phyloP scores from a whole-genome alignment of 768 basidiomycete genomes.

The Hebeloma cylindrosporum region DNA sequence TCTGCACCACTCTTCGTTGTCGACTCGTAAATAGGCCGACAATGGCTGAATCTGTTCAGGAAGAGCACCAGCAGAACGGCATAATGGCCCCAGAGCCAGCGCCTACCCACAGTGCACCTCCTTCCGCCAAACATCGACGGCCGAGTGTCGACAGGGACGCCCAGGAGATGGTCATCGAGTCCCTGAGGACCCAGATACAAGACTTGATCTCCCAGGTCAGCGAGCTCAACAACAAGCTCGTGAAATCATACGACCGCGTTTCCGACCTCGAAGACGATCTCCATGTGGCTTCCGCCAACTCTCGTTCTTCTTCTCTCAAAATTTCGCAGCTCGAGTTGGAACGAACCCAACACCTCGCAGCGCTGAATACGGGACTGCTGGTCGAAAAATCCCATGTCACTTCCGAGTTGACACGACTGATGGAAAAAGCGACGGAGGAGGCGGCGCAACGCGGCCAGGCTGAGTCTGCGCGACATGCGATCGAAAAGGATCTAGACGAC shows the following conservation, averaged over 20 bases:
- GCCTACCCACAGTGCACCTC: slow-evolving; percentile 5
- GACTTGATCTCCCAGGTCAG: slow-evolving; percentile 90
- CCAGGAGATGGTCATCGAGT: slow-evolving; percentile 79
- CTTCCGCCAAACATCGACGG: slow-evolving; percentile 17
- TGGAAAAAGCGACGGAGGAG: slow-evolving; percentile 95
- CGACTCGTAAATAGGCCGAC: background rate
- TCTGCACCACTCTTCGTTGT: too few relatives aligned
- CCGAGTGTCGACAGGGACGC: slow-evolving; percentile 54
- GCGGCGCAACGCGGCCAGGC: slow-evolving; percentile 89
- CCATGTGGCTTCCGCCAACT: slow-evolving; percentile 60
- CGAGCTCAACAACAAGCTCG: slow-evolving; percentile 89
- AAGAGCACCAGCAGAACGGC: slow-evolving; percentile 9
- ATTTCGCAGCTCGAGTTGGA: slow-evolving; percentile 83
- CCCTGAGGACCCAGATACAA: slow-evolving; percentile 77
- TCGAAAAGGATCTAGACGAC: slow-evolving; percentile 94
- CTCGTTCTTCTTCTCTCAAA: slow-evolving; percentile 61
- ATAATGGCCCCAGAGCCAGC: background rate
- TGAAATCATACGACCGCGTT: slow-evolving; percentile 86
- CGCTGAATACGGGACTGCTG: slow-evolving; percentile 85
- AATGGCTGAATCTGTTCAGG: slow-evolving; percentile 18
- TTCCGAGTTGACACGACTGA: slow-evolving; percentile 86
- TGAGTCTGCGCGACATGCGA: slow-evolving; percentile 74
- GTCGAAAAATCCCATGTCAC: slow-evolving; percentile 93
- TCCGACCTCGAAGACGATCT: slow-evolving; percentile 92
- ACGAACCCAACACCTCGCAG: slow-evolving; percentile 82